Evolutionary conservation across 2,329 filamentous ascomycete genomes (phyloP).

Genomic region (Colletotrichum gigasporum): DNA sequence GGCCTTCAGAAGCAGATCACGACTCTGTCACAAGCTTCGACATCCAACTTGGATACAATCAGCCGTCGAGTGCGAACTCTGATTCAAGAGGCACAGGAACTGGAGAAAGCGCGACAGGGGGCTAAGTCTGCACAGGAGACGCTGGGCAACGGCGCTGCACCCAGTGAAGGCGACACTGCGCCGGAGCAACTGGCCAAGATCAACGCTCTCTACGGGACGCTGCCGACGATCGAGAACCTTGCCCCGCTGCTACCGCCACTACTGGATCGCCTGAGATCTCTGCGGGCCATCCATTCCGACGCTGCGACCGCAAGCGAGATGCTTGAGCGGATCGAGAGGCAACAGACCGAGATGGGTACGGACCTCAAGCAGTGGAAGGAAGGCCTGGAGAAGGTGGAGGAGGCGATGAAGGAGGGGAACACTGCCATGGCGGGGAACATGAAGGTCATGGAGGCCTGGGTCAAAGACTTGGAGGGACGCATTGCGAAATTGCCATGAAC

Average conservation of each 20-base stretch:
- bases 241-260: conserved; percentile 86
- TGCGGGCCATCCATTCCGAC: conserved; percentile 86
- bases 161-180: conserved; percentile 55
- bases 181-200: conserved; percentile 85
- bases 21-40: conserved; percentile 77
- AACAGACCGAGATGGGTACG: conserved; percentile 81
- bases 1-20: conserved; percentile 83
- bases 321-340: conserved; percentile 78
- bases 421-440: conserved; percentile 80
- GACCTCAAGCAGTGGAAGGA: conserved; percentile 90
- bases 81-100: conserved; percentile 75
- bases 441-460: conserved; percentile 87
- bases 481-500: conserved; percentile 66
- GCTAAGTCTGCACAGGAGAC: conserved; percentile 71
- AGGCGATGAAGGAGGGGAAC: conserved; percentile 75
- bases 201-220: conserved; percentile 87
- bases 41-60: conserved; percentile 77
- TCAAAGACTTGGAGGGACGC: conserved; percentile 84
- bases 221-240: conserved; percentile 88
- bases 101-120: conserved; percentile 72
- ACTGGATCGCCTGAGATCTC: conserved; percentile 83
- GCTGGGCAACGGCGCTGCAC: conserved; percentile 56
- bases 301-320: conserved; percentile 84
- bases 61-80: conserved; percentile 76
- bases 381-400: conserved; percentile 81